Evolutionary conservation across 2,329 filamentous ascomycete genomes (phyloP), one percentile per base, ranked within the genome.

Genomic region (Arthrocladium fulminans): DNA sequence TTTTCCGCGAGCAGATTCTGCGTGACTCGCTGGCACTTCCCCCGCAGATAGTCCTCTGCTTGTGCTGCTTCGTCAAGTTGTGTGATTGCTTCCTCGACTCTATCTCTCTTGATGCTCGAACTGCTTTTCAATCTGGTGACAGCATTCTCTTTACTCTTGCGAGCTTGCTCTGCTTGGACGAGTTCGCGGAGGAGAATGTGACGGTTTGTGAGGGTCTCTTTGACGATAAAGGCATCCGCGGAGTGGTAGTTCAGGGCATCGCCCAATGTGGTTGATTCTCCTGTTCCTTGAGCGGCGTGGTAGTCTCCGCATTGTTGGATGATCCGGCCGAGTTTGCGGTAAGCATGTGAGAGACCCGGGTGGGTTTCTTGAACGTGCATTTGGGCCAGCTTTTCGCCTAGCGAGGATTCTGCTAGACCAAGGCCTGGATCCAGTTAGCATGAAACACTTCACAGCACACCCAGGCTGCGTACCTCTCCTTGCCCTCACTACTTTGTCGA

Each of bases 81-180:
- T 15, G 81, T 77, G 60, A 98, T 94, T n/a, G 92, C 92, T 67
- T 98, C 92, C 64, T 98, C 92, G 23, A 97, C 92, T 70, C 97
- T 98, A 63, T 98, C 92, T 29, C 85, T 79, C 53, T 88, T 84
- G 29, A 98, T 89, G 50, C 82, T 92, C 13, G 86, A 85, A 65
- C 82, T 88, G 15, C 83, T 81, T 63, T 94, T 95, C 52, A 98
- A 76, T 38, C 92, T 81, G 65, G 97, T 89, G 1, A 89, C 88
- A 1, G 89, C 87, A 54, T 83, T 81, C 32, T 92, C 79, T 65
- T 88, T 92, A 66, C 80, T 86, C 54, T 86, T 81, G 1, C 89
- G 88, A 19, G 74, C 75, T 63, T 94, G 86, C 64, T 97, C 89
- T 1, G 92, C 89, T 67, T 96, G 88, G 22, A 94, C 71, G 51